Evolutionary conservation across 2,329 filamentous ascomycete species (phyloP).

Genomic region (Colletotrichum magnum): DNA sequence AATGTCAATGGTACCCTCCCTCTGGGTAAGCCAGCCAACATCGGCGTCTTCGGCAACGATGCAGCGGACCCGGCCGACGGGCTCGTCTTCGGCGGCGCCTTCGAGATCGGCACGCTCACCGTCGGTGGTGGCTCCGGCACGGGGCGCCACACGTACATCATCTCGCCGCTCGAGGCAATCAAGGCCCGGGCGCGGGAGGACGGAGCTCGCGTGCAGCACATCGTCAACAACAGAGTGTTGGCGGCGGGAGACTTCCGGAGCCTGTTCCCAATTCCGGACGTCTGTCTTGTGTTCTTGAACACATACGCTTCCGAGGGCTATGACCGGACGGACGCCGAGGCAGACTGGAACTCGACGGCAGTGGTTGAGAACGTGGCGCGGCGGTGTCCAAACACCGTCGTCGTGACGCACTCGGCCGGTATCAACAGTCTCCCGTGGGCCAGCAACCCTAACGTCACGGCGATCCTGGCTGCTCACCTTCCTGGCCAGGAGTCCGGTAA

Average conservation of each 20-base stretch:
- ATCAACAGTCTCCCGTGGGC: conserved; percentile 70
- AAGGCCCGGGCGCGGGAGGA: conserved; percentile 68
- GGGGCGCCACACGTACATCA: conserved; percentile 74
- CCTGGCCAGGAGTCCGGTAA: conserved; percentile 84
- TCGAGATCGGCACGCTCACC: conserved; percentile 73
- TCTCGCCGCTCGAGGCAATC: conserved; percentile 76
- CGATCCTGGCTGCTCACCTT: conserved; percentile 82
- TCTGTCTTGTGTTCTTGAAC: conserved; percentile 79
- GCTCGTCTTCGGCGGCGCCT: conserved; percentile 57
- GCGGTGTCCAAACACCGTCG: conserved; percentile 69
- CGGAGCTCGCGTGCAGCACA: conserved; percentile 68
- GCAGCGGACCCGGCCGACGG: conserved; percentile 63
- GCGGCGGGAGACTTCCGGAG: conserved; percentile 66
- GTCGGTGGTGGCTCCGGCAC: conserved; percentile 78
- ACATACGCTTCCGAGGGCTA: conserved; percentile 76
- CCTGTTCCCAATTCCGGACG: conserved; percentile 68
- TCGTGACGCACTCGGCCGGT: conserved; percentile 74
- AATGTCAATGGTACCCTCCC: conserved; percentile 72
- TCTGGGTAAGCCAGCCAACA: conserved; percentile 64
- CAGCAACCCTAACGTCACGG: conserved; percentile 77
- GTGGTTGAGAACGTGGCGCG: conserved; percentile 66
- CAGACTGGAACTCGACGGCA: conserved; percentile 74
- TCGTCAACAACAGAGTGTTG: conserved; percentile 50
- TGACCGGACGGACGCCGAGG: conserved; percentile 72
- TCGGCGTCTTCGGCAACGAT: conserved; percentile 76